phyloP scores from a whole-genome alignment of 306 rosid species.

The Mimosa bimucronata region DNA sequence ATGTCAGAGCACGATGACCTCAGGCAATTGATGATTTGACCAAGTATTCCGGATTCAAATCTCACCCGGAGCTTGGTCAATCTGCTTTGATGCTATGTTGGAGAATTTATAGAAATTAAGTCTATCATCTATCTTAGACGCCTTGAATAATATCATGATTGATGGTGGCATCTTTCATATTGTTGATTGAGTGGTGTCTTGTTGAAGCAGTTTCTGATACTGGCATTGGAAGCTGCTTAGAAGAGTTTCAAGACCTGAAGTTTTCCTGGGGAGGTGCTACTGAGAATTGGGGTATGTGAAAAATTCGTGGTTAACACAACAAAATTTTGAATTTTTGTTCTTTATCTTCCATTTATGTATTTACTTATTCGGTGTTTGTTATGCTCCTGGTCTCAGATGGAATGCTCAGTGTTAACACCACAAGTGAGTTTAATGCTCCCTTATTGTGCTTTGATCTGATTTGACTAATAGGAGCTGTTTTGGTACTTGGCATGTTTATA shows the following conservation, averaged over 20 bases:
- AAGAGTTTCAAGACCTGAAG: constrained; percentile 63
- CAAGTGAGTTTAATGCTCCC: constrained; percentile 60
- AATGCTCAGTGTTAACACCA: constrained; percentile 71
- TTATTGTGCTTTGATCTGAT: constrained; percentile 8
- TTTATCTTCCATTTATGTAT: constrained; percentile 4
- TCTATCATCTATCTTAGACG: background rate
- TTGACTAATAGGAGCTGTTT: background rate
- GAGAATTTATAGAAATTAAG: background rate
- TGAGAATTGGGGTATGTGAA: constrained; percentile 66
- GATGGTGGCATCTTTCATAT: background rate
- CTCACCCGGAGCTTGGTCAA: constrained; percentile 37
- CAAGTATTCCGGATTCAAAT: constrained; percentile 44
- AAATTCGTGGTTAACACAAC: background rate
- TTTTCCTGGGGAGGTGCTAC: constrained; percentile 45
- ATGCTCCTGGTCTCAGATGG: constrained; percentile 65
- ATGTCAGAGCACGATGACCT: constrained; percentile 21
- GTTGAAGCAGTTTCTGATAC: constrained; percentile 76
- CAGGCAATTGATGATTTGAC: constrained; percentile 23
- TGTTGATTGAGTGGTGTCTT: constrained; percentile 7
- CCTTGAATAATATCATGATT: background rate
- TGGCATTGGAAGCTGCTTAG: constrained; percentile 74
- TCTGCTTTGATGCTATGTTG: constrained; percentile 51
- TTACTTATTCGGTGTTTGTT: constrained; percentile 21
- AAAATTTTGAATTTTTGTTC: background rate
- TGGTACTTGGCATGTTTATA: no score